These are phyloP conservation scores for Raphanus raphanistrum DNA, from an alignment of 345 rosid species.

Conservation along the genomic window DNA sequence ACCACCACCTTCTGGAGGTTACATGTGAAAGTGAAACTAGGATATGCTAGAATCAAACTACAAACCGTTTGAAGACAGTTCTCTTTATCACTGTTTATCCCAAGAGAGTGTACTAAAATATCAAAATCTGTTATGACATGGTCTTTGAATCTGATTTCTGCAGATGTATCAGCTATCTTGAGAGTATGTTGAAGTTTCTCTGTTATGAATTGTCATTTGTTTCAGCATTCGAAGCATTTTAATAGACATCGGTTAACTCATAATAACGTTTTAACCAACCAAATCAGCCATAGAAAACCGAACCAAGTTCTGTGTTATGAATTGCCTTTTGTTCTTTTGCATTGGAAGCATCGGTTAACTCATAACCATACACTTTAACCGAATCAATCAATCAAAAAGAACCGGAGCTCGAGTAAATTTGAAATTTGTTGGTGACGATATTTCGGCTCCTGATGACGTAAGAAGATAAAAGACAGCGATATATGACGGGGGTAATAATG, in stretches of 20 bases:
- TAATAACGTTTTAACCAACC: background rate
- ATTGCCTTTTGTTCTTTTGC: background rate
- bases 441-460: too few species aligned
- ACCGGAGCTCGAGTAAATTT: background rate
- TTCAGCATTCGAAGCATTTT: background rate
- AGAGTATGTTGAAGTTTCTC: background rate
- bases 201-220: background rate
- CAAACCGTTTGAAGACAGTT: background rate
- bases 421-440: background rate
- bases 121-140: conserved; percentile 23
- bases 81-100: background rate
- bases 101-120: background rate
- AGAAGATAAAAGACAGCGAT: background rate
- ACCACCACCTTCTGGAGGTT: conserved; percentile 63
- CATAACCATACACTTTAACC: background rate
- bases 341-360: background rate
- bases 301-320: background rate
- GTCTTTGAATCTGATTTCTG: background rate
- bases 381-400: background rate
- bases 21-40: conserved; percentile 35
- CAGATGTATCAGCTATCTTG: background rate
- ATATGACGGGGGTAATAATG: conserved; percentile 3
- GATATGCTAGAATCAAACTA: background rate
- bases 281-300: background rate
- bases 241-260: background rate